Evolutionary conservation across 1,139 yeast species (phyloP), one percentile per base, ranked within the genome.

Genomic region (Lodderomyces parapsilosis): DNA sequence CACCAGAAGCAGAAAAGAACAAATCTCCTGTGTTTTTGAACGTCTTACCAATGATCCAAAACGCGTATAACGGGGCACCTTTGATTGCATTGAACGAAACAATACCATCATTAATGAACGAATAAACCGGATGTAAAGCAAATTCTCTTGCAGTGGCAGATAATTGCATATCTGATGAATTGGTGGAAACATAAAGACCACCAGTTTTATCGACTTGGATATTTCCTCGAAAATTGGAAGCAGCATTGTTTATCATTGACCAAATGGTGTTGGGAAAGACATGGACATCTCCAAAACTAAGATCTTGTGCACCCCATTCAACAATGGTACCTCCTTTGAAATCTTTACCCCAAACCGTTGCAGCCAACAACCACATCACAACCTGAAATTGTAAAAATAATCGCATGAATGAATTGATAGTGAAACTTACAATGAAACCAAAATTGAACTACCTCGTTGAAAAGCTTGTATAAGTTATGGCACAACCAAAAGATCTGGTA

Each of bases 171-270:
- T 22, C 8, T 22, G 24, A 9, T 6, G 6, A 6, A 22, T 6
- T 9, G 9, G 9, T 9, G 9, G 24, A 22, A 6, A 22, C 24
- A 22, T 22, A 22, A 22, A 22, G 24, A 22, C 24, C 24, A 22
- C 24, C 24, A 6, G 8, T 9, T 22, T 22, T 6, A 22, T 22
- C 24, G 9, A n/a, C n/a, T n/a, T n/a, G n/a, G n/a, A n/a, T n/a
- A n/a, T n/a, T n/a, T n/a, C n/a, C n/a, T n/a, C n/a, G n/a, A n/a
- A n/a, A n/a, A n/a, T n/a, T n/a, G n/a, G n/a, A n/a, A n/a, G n/a
- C n/a, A n/a, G n/a, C n/a, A 22, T 64, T 65, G 48, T 66, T 55
- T 40, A 66, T 50, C 25, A 66, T 60, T 22, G 72, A 65, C 63
- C 65, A 66, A 46, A 54, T 62, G 9, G 55, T 65, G 40, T 62